Evolutionary conservation across 345 rosid species (phyloP).

Genomic region (Hypericum perforatum): DNA sequence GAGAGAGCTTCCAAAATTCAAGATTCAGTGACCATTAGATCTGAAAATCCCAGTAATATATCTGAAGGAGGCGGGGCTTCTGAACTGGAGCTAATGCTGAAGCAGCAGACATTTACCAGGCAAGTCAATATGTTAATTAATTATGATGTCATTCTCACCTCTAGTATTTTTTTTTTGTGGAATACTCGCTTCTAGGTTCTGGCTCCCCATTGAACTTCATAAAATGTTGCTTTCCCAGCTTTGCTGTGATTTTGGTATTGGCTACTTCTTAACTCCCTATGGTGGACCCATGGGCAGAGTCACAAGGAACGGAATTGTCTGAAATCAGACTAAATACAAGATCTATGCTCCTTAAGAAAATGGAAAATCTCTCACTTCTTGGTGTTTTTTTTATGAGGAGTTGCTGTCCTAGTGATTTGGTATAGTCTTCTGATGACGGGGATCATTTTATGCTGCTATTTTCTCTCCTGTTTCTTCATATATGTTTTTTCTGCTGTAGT

Average conservation of each 20-base stretch:
- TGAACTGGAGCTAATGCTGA: background rate
- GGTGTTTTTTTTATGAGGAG: too few species aligned
- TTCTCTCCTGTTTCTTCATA: too few species aligned
- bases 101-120: background rate
- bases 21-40: slow-evolving; percentile 8
- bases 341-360: background rate
- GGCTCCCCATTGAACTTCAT: too few species aligned
- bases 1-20: background rate
- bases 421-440: too few species aligned
- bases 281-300: background rate
- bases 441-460: too few species aligned
- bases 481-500: too few species aligned
- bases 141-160: background rate
- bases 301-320: background rate
- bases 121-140: background rate
- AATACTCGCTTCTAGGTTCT: background rate
- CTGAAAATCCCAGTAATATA: slow-evolving; percentile 18
- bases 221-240: too few species aligned
- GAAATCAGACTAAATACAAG: background rate
- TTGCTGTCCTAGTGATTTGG: too few species aligned
- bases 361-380: too few species aligned
- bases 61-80: background rate
- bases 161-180: background rate
- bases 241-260: background rate
- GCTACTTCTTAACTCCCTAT: background rate